Percentiles rank a stretch among this genome's conserved stretches.
Evolutionary conservation across 139 green algal genomes (phyloP).

Genomic region (Tetraselmis striata): DNA sequence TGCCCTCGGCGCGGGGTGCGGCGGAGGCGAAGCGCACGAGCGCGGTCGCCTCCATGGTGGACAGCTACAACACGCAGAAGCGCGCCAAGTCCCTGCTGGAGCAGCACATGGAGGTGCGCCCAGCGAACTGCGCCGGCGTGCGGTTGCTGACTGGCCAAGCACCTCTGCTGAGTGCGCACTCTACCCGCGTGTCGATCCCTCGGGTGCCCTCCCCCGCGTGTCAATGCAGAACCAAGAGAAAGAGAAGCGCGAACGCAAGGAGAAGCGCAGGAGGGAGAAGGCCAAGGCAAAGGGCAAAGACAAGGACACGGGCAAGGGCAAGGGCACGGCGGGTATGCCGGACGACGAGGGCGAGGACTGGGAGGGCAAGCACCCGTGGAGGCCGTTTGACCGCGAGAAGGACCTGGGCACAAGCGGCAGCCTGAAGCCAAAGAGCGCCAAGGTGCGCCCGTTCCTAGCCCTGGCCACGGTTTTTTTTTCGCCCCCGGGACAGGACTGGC

Average conservation of each 20-base stretch:
- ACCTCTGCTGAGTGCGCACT: no score
- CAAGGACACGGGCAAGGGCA: background rate
- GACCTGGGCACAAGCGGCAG: constrained; percentile 42
- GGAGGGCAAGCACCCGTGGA: constrained; percentile 44
- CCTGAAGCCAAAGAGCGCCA: constrained; percentile 15
- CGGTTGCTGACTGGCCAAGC: no score
- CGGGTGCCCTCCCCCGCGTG: background rate
- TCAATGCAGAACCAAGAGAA: background rate
- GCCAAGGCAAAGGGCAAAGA: constrained; percentile 13
- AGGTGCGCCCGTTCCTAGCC: no score
- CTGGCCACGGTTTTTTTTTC: no score
- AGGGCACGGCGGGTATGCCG: background rate
- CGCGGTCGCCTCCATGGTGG: constrained; percentile 20
- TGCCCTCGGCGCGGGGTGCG: background rate
- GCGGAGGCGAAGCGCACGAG: background rate
- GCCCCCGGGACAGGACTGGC: no score
- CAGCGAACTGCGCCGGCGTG: no score
- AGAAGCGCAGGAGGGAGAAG: constrained; percentile 26
- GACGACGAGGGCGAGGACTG: constrained; percentile 12
- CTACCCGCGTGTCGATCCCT: no score
- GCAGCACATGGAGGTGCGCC: constrained; percentile 48
- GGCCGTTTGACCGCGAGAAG: constrained; percentile 71
- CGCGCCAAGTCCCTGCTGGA: constrained; percentile 65
- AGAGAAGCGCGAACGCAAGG: constrained; percentile 34
- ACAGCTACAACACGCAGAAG: constrained; percentile 29